Evolutionary conservation across 2,329 filamentous ascomycete genomes (phyloP).

Genomic region (Elsinoe fawcettii): DNA sequence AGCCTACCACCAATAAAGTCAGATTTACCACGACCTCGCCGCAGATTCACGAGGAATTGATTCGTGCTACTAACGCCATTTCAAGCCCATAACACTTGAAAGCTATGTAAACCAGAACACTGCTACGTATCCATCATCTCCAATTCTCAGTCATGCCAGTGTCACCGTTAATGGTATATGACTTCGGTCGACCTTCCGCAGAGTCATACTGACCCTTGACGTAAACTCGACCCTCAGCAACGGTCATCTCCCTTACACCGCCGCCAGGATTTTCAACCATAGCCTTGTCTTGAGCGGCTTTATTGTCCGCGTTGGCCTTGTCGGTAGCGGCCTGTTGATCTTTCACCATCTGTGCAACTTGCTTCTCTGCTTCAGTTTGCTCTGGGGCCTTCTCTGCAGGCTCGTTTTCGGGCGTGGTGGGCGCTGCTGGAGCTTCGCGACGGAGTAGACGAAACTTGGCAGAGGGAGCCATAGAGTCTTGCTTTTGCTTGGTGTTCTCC

Average conservation of each 20-base stretch:
- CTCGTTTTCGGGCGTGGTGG: not conserved
- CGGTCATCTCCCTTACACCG: not conserved
- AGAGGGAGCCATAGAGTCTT: not conserved
- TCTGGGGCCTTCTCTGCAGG: not conserved
- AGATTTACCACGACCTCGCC: too few relatives aligned
- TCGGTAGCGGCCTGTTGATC: not conserved
- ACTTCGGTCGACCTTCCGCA: not conserved
- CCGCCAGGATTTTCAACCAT: not conserved
- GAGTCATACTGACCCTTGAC: not conserved
- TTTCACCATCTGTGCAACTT: not conserved
- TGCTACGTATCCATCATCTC: not conserved
- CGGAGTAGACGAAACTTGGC: not conserved
- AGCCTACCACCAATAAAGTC: too few relatives aligned
- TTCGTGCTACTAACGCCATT: too few relatives aligned
- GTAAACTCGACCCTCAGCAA: not conserved
- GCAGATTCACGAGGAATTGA: too few relatives aligned
- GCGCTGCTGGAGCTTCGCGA: not conserved
- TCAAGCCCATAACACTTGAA: not conserved
- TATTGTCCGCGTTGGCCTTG: not conserved
- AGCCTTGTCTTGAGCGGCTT: not conserved
- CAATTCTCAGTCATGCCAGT: not conserved
- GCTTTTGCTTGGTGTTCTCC: not conserved
- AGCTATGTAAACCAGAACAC: not conserved
- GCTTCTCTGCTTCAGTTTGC: not conserved
- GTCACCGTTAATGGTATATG: not conserved